These are phyloP conservation scores for Morella rubra DNA, from an alignment of 306 rosid genomes.

Conservation along the genomic window DNA sequence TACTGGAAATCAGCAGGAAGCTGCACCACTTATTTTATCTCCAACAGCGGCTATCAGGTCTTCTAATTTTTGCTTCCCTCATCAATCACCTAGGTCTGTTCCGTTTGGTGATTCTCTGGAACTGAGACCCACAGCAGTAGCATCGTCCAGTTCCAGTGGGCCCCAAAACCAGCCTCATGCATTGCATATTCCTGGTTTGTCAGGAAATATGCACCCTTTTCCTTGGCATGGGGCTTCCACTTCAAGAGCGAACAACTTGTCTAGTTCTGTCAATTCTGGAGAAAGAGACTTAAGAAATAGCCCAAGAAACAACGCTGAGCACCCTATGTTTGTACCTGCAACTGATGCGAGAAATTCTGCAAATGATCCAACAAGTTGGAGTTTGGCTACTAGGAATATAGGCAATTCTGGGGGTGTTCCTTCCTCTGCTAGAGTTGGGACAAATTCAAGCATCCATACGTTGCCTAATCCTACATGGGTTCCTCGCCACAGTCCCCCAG, in stretches of 20 bases:
- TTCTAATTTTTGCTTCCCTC: conserved; percentile 39
- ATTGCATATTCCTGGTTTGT: conserved; percentile 27
- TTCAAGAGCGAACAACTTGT: conserved; percentile 46
- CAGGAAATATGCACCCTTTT: conserved; percentile 36
- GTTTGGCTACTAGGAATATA: conserved; percentile 44
- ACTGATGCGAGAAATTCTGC: conserved; percentile 41
- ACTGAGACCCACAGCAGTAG: conserved; percentile 57
- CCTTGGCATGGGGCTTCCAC: conserved; percentile 59
- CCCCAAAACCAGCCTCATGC: conserved; percentile 48
- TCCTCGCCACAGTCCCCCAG: conserved; percentile 47
- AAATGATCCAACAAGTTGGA: conserved; percentile 52
- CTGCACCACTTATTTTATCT: conserved; percentile 50
- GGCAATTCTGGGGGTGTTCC: conserved; percentile 58
- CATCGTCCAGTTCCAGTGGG: conserved; percentile 46
- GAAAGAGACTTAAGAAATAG: conserved; percentile 48
- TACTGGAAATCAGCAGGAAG: conserved; percentile 51
- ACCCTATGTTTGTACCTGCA: conserved; percentile 42
- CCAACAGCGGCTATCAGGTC: conserved; percentile 48
- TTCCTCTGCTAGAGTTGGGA: conserved; percentile 51
- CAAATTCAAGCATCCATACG: conserved; percentile 50
- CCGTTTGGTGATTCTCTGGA: conserved; percentile 47
- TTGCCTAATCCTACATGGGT: conserved; percentile 53
- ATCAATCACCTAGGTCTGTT: conserved; percentile 36
- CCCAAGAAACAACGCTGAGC: conserved; percentile 46
- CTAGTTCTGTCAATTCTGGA: conserved; percentile 47